These are phyloP conservation scores for Lagenaria siceraria DNA, from an alignment of 306 rosid genomes.

Conservation along the genomic window DNA sequence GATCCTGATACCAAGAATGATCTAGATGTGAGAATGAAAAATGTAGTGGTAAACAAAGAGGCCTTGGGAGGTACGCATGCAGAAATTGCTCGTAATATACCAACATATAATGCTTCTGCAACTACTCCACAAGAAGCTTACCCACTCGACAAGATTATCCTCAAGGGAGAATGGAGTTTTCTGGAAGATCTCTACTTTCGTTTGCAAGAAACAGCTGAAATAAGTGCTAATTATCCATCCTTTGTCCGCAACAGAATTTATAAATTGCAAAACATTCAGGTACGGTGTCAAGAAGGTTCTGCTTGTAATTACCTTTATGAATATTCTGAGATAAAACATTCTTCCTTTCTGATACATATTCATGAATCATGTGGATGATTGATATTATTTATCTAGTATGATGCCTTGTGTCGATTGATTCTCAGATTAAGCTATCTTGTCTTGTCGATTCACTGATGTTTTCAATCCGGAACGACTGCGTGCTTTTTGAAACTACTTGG, in stretches of 20 bases:
- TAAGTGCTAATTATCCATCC: constrained; percentile 35
- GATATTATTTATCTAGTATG: not conserved
- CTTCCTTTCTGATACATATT: not conserved
- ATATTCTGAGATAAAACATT: not conserved
- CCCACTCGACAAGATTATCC: constrained; percentile 63
- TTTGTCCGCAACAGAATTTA: constrained; percentile 48
- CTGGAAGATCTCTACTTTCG: constrained; percentile 49
- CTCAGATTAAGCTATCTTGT: not conserved
- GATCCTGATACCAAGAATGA: constrained; percentile 37
- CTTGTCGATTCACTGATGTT: not conserved
- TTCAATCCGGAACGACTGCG: not conserved
- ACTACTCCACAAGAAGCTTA: constrained; percentile 63
- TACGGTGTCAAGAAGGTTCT: constrained; percentile 9
- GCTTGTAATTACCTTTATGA: not conserved
- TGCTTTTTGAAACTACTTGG: not conserved
- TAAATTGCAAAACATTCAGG: constrained; percentile 44
- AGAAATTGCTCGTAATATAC: constrained; percentile 44
- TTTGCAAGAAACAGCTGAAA: constrained; percentile 22
- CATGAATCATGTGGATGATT: not conserved
- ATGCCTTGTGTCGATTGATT: not conserved
- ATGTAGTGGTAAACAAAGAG: constrained; percentile 30
- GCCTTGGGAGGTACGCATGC: constrained; percentile 42
- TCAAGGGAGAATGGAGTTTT: constrained; percentile 52
- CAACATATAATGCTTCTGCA: constrained; percentile 59
- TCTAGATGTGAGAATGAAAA: constrained; percentile 45